A percentile compares a stretch with the other conserved stretches of the same genome.
phyloP scores from a whole-genome alignment of 495 filamentous ascomycete genomes.

The Terfezia claveryi region DNA sequence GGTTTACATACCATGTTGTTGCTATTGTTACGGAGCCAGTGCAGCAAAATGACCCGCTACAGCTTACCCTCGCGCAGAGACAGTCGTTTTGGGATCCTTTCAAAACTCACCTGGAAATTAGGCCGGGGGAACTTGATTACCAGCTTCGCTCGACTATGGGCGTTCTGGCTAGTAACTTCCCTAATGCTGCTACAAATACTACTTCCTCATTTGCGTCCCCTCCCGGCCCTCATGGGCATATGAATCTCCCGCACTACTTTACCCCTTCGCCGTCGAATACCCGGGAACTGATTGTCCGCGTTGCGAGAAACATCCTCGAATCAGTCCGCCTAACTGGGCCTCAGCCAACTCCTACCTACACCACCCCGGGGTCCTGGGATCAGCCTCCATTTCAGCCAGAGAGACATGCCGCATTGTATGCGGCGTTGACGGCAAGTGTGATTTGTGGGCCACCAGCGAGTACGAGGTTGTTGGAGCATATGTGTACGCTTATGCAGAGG shows the following conservation, averaged over 20 bases:
- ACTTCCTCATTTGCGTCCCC: background rate
- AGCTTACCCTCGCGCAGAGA: no score
- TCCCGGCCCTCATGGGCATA: background rate
- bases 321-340: conserved; percentile 25
- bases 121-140: background rate
- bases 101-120: no score
- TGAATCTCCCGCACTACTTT: conserved; percentile 21
- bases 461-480: conserved; percentile 6
- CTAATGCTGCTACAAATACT: background rate
- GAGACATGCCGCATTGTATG: conserved; percentile 11
- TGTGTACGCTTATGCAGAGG: conserved; percentile 11
- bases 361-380: conserved; percentile 7
- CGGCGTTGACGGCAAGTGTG: conserved; percentile 12
- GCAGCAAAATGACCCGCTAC: background rate
- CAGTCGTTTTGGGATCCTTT: no score
- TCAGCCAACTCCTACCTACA: conserved; percentile 23
- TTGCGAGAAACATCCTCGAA: conserved; percentile 57
- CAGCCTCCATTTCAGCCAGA: background rate
- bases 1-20: conserved; percentile 45
- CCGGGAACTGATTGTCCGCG: conserved; percentile 48
- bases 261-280: conserved; percentile 39
- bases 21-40: conserved; percentile 29
- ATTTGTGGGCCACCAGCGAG: conserved; percentile 7
- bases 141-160: background rate
- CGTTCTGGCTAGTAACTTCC: background rate